Percentiles rank a stretch among this genome's conserved stretches.
phyloP scores from a whole-genome alignment of 331 rosid genomes.

The Malus hybrid region DNA sequence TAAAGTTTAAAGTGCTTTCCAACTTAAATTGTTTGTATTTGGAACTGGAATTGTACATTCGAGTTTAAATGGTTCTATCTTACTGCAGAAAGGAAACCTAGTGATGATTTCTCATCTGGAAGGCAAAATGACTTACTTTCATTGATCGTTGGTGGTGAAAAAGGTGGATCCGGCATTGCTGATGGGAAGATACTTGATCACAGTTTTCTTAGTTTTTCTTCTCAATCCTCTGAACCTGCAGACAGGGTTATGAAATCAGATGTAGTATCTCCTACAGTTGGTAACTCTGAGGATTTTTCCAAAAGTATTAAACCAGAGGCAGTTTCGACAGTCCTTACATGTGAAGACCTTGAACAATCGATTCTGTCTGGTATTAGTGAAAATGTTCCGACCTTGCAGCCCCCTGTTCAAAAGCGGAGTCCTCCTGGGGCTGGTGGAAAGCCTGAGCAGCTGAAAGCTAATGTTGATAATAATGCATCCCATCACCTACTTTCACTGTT shows the following conservation, averaged over 20 bases:
- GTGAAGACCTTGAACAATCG: slow-evolving; percentile 92
- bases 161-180: slow-evolving; percentile 39
- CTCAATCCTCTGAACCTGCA: slow-evolving; percentile 37
- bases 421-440: slow-evolving; percentile 31
- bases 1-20: slow-evolving; percentile 11
- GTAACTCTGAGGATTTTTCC: slow-evolving; percentile 34
- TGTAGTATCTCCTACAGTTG: slow-evolving; percentile 26
- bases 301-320: slow-evolving; percentile 50
- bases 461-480: slow-evolving; percentile 61
- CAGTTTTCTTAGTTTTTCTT: slow-evolving; percentile 28
- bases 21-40: slow-evolving; percentile 8
- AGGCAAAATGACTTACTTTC: slow-evolving; percentile 74
- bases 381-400: slow-evolving; percentile 32
- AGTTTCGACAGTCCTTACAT: slow-evolving; percentile 69
- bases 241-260: slow-evolving; percentile 29
- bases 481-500: slow-evolving; percentile 77
- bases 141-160: slow-evolving; percentile 68
- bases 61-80: not conserved
- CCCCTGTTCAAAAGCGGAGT: slow-evolving; percentile 27
- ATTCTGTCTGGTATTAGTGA: slow-evolving; percentile 62
- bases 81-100: slow-evolving; percentile 60
- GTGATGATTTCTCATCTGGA: slow-evolving; percentile 40
- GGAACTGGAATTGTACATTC: slow-evolving; percentile 6
- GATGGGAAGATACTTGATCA: slow-evolving; percentile 31
- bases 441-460: slow-evolving; percentile 37